These are phyloP conservation scores for Fusarium chaquense DNA, from an alignment of 2,329 filamentous ascomycete genomes.

Conservation along the genomic window DNA sequence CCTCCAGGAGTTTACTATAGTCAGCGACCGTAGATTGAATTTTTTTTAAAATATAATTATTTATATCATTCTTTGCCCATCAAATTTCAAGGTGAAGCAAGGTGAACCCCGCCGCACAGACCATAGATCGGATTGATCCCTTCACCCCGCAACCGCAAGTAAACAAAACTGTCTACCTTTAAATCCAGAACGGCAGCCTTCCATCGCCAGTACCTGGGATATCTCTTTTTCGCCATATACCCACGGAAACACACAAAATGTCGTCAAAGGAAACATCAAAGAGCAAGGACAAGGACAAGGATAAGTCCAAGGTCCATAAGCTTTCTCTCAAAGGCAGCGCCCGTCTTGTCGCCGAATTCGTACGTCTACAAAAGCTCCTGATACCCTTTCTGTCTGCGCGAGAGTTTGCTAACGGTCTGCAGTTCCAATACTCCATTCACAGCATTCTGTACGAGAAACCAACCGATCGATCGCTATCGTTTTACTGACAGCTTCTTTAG, in stretches of 20 bases:
- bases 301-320: conserved; percentile 94
- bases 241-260: conserved; percentile 38
- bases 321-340: conserved; percentile 86
- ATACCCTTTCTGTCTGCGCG: neutral
- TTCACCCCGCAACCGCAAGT: conserved; percentile 49
- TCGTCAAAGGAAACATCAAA: conserved; percentile 50
- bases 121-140: conserved; percentile 16
- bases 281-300: conserved; percentile 67
- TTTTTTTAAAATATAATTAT: neutral
- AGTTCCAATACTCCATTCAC: conserved; percentile 99
- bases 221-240: neutral
- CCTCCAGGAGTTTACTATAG: conserved; percentile 31
- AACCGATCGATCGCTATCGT: neutral
- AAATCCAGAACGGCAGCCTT: conserved; percentile 15
- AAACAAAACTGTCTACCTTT: conserved; percentile 42
- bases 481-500: conserved; percentile 56
- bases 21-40: conserved; percentile 4
- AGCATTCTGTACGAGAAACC: conserved; percentile 78
- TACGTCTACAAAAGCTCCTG: conserved; percentile 64
- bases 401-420: conserved; percentile 37
- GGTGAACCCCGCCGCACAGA: conserved; percentile 48
- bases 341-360: conserved; percentile 94
- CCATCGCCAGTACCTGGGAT: neutral
- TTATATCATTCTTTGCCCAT: neutral
- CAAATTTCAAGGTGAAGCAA: conserved; percentile 24